phyloP scores from a whole-genome alignment of 2,329 filamentous ascomycete species.

The Cercospora janseana region DNA sequence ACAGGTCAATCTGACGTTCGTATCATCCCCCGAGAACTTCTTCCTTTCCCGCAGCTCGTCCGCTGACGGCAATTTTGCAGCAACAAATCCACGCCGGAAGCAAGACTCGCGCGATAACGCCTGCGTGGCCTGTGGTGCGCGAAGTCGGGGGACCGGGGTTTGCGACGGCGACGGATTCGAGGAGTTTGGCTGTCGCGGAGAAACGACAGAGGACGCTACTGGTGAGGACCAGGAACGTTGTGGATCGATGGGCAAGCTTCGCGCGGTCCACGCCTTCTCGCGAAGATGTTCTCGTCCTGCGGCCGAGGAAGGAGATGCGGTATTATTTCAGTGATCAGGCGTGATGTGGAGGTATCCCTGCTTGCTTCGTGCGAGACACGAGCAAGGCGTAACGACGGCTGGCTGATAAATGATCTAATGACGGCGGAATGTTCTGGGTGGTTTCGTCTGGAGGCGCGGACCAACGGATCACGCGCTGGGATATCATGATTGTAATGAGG shows the following conservation, averaged over 20 bases:
- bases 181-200: constrained; percentile 10
- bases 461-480: no score
- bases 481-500: no score
- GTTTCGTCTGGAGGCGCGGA: no score
- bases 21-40: constrained; percentile 10
- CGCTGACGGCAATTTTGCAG: constrained; percentile 12
- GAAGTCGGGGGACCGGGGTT: constrained; percentile 3
- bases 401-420: no score
- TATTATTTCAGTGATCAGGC: constrained; percentile 26
- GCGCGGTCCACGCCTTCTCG: no score
- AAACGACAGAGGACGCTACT: constrained; percentile 12
- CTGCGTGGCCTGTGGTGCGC: constrained; percentile 19
- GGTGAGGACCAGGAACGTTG: constrained; percentile 20
- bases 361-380: no score
- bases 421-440: no score
- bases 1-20: constrained; percentile 33
- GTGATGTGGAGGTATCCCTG: no score
- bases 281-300: constrained; percentile 22
- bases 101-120: constrained; percentile 21
- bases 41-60: neutral
- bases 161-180: constrained; percentile 13
- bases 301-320: constrained; percentile 29
- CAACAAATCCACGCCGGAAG: constrained; percentile 22
- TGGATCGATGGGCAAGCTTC: constrained; percentile 16
- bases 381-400: no score